Evolutionary conservation across 2,329 filamentous ascomycete species (phyloP).

Genomic region (Aureobasidium namibiae): DNA sequence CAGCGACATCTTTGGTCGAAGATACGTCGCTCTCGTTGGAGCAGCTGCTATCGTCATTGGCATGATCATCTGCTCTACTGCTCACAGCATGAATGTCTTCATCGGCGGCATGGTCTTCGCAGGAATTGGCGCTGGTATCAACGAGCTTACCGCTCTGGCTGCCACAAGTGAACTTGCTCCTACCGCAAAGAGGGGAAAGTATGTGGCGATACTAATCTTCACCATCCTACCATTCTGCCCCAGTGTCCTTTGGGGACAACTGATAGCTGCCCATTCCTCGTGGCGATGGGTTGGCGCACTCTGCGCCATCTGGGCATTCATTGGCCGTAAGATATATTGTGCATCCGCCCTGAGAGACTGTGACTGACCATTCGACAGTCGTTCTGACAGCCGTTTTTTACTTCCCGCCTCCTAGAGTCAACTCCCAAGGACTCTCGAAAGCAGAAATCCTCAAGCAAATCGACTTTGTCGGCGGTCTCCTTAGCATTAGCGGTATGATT

Average conservation of each 20-base stretch:
- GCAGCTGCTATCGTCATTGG: constrained; percentile 48
- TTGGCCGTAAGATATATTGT: constrained; percentile 23
- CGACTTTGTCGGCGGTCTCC: constrained; percentile 44
- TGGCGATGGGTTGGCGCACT: constrained; percentile 51
- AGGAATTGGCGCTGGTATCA: constrained; percentile 58
- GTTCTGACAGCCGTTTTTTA: constrained; percentile 46
- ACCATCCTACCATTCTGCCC: constrained; percentile 57
- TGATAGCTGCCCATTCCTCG: constrained; percentile 40
- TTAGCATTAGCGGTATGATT: constrained; percentile 43
- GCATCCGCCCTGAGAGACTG: neutral
- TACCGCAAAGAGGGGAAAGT: constrained; percentile 54
- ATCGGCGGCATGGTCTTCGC: constrained; percentile 56
- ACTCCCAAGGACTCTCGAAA: constrained; percentile 32
- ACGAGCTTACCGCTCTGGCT: constrained; percentile 60
- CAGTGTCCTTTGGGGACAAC: constrained; percentile 53
- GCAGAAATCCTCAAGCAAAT: constrained; percentile 37
- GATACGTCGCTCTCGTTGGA: constrained; percentile 51
- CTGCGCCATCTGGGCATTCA: constrained; percentile 43
- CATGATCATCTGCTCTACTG: constrained; percentile 51
- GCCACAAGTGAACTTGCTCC: constrained; percentile 62
- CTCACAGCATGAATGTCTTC: constrained; percentile 51
- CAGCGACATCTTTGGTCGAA: constrained; percentile 55
- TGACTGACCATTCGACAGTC: constrained; percentile 30
- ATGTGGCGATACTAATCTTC: constrained; percentile 52
- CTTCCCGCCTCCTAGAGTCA: constrained; percentile 43